Evolutionary conservation across 257 asterid species (phyloP).

Genomic region (Solanum corneliomulleri): DNA sequence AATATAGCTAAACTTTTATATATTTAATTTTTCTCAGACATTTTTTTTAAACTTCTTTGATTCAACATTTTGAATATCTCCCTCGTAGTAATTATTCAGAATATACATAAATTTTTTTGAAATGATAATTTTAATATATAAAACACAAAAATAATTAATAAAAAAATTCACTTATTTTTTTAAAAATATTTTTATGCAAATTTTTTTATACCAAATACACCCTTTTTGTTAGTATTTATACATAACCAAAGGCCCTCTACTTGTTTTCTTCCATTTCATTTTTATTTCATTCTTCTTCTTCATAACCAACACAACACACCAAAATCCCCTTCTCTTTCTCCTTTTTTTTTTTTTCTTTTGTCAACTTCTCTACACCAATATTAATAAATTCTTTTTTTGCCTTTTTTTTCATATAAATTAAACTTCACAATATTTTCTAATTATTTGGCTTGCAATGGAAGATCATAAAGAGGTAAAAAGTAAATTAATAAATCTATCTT

Average conservation of each 20-base stretch:
- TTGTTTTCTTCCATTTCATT: not conserved
- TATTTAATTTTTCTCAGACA: too few species aligned
- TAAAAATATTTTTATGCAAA: too few species aligned
- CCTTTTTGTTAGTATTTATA: not conserved
- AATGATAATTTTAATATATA: too few species aligned
- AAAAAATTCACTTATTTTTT: too few species aligned
- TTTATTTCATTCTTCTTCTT: not conserved
- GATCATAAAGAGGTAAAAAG: constrained; percentile 15
- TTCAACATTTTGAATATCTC: too few species aligned
- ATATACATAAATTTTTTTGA: too few species aligned
- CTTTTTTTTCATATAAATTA: not conserved
- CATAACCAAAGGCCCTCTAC: not conserved
- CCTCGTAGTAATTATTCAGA: too few species aligned
- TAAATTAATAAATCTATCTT: not conserved
- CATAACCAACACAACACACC: not conserved
- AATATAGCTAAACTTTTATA: too few species aligned
- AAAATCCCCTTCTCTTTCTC: not conserved
- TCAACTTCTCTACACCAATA: not conserved
- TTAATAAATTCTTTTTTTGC: not conserved
- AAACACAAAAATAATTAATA: too few species aligned
- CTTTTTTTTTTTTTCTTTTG: not conserved
- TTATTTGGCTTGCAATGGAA: constrained; percentile 4
- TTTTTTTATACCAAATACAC: not conserved
- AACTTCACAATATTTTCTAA: not conserved
- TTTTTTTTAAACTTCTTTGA: too few species aligned